A percentile compares a stretch with the other conserved stretches of the same genome.
phyloP scores from a whole-genome alignment of 352 stramenopile species.

The Phytophthora syringae region DNA sequence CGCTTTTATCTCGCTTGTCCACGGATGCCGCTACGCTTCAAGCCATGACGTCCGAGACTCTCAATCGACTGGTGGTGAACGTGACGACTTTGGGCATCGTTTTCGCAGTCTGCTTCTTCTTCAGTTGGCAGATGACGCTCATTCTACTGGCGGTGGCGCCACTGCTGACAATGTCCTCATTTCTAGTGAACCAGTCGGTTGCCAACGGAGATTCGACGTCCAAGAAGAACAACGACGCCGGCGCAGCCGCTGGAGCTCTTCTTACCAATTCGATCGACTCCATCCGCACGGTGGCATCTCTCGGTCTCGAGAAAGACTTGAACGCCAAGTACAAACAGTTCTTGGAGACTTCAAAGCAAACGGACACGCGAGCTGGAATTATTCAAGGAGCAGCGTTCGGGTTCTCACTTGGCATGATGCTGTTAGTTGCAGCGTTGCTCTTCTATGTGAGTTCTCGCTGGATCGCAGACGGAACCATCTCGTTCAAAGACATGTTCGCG shows the following conservation, averaged over 20 bases:
- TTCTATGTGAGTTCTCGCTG: conserved; percentile 64
- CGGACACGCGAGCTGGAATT: conserved; percentile 40
- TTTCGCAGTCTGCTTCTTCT: conserved; percentile 49
- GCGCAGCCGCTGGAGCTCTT: conserved; percentile 41
- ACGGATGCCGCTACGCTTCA: conserved; percentile 82
- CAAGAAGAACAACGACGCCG: conserved; percentile 52
- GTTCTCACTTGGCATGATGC: conserved; percentile 51
- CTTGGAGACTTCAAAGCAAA: conserved; percentile 39
- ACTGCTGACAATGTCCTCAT: too few species aligned
- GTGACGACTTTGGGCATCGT: conserved; percentile 61
- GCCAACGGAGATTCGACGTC: conserved; percentile 46
- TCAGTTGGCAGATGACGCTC: conserved; percentile 72
- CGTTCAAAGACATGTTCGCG: conserved; percentile 60
- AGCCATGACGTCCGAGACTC: conserved; percentile 69
- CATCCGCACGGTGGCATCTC: conserved; percentile 66
- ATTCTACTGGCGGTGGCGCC: conserved; percentile 37
- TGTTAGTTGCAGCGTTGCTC: conserved; percentile 55
- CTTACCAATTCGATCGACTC: conserved; percentile 53
- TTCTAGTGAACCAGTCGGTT: conserved; percentile 44
- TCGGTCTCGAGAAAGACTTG: conserved; percentile 47
- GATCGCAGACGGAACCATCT: conserved; percentile 45
- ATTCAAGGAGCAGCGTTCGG: conserved; percentile 52
- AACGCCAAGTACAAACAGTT: conserved; percentile 29
- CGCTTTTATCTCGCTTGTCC: conserved; percentile 65
- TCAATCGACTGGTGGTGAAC: conserved; percentile 65